These are phyloP conservation scores for Pulveroboletus ravenelii DNA, from an alignment of 768 basidiomycete species.

Conservation along the genomic window DNA sequence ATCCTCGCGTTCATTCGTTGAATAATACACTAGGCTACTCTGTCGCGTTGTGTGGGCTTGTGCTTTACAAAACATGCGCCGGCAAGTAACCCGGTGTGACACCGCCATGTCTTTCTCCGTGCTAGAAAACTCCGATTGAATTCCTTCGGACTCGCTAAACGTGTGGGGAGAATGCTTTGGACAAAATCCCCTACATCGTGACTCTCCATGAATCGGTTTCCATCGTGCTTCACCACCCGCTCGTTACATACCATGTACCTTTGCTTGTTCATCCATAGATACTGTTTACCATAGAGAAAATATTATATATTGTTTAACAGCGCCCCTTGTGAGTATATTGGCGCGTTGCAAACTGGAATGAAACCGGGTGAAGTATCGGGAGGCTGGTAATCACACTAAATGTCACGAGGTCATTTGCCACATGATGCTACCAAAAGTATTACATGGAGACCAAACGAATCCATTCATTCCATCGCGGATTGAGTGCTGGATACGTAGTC, in stretches of 20 bases:
- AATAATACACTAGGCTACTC: slow-evolving; percentile 62
- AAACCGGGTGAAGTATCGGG: too few relatives aligned
- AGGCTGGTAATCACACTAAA: too few relatives aligned
- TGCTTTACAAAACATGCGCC: slow-evolving; percentile 78
- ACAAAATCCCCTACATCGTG: not conserved
- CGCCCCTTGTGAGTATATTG: too few relatives aligned
- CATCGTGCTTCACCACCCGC: not conserved
- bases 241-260: slow-evolving; percentile 1
- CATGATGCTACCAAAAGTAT: too few relatives aligned
- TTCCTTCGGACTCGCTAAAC: not conserved
- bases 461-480: too few relatives aligned
- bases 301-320: not conserved
- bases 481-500: too few relatives aligned
- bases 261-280: slow-evolving; percentile 11
- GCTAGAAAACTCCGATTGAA: not conserved
- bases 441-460: too few relatives aligned
- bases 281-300: not conserved
- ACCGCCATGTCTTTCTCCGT: not conserved
- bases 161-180: not conserved
- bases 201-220: not conserved
- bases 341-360: too few relatives aligned
- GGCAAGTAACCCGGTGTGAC: slow-evolving; percentile 40
- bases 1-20: not conserved
- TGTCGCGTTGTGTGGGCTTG: slow-evolving; percentile 77
- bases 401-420: too few relatives aligned